Evolutionary conservation across 164 flowering plant species (phyloP).

Genomic region (Akebia trifoliata): DNA sequence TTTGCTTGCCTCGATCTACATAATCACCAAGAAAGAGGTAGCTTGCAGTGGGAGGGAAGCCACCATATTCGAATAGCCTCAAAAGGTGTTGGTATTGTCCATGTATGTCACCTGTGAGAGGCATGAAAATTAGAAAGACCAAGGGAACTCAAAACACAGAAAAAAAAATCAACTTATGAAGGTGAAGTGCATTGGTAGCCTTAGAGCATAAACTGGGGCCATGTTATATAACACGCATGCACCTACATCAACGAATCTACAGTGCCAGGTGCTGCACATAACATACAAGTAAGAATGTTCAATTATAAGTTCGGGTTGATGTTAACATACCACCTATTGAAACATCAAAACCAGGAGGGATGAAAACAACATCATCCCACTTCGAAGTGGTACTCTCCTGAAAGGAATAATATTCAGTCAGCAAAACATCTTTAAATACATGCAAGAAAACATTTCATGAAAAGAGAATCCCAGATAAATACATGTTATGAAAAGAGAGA

Average conservation of each 20-base stretch:
- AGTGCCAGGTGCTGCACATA: too few relatives aligned
- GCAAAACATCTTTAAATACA: background rate
- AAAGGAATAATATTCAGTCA: constrained; percentile 15
- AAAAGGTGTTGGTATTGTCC: background rate
- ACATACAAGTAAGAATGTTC: too few relatives aligned
- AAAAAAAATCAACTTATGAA: too few relatives aligned
- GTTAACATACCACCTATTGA: constrained; percentile 43
- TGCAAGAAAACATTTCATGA: background rate
- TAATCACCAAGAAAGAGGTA: background rate
- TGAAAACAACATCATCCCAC: constrained; percentile 83
- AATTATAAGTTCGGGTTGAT: too few relatives aligned
- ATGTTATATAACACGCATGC: too few relatives aligned
- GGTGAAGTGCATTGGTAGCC: too few relatives aligned
- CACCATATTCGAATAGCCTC: background rate
- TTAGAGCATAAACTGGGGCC: too few relatives aligned
- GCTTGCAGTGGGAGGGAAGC: background rate
- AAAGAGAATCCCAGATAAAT: too few relatives aligned
- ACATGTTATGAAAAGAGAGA: too few relatives aligned
- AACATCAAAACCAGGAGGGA: constrained; percentile 91
- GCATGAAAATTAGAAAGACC: background rate
- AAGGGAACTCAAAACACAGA: background rate
- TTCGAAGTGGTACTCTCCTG: constrained; percentile 53
- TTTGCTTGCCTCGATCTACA: constrained; percentile 2
- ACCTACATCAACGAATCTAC: too few relatives aligned
- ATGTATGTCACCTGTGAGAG: background rate